Conservation (phyloP, 2,329 filamentous ascomycete species). For the Claviceps quebecensis region DNA sequence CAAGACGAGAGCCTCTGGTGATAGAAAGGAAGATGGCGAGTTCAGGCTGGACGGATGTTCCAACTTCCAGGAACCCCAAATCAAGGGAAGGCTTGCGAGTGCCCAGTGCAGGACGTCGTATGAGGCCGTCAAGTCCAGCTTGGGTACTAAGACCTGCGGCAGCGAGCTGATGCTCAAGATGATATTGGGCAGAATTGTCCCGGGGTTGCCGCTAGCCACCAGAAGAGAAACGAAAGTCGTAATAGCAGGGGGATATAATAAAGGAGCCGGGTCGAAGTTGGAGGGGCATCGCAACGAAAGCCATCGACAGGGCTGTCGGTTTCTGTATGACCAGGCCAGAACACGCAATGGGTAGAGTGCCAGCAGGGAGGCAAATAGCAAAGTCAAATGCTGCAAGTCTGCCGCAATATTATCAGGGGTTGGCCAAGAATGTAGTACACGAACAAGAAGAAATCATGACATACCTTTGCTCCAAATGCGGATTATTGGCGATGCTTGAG, state of each 20-base stretch:
- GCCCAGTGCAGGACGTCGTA: slow-evolving; percentile 66
- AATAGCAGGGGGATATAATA: slow-evolving; percentile 72
- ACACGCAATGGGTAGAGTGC: slow-evolving; percentile 47
- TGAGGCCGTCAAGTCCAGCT: slow-evolving; percentile 38
- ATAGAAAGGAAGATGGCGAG: slow-evolving; percentile 19
- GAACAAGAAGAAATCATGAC: neutral
- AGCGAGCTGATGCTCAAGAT: slow-evolving; percentile 68
- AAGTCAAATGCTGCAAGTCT: slow-evolving; percentile 30
- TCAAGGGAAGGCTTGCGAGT: slow-evolving; percentile 55
- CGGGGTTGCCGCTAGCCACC: slow-evolving; percentile 46
- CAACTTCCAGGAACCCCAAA: slow-evolving; percentile 14
- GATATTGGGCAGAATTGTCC: slow-evolving; percentile 61
- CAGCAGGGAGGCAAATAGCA: slow-evolving; percentile 26
- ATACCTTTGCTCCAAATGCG: slow-evolving; percentile 35
- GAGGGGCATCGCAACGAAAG: slow-evolving; percentile 45
- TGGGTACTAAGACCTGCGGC: slow-evolving; percentile 58
- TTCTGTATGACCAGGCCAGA: slow-evolving; percentile 31
- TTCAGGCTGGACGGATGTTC: slow-evolving; percentile 25
- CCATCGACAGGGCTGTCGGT: slow-evolving; percentile 21
- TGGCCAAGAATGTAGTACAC: neutral
- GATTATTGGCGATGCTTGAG: slow-evolving; percentile 30
- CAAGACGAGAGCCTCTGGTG: slow-evolving; percentile 43
- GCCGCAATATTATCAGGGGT: neutral
- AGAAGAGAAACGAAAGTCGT: slow-evolving; percentile 67
- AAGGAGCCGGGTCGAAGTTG: slow-evolving; percentile 78